Evolutionary conservation across 306 rosid genomes (phyloP), one percentile per base, ranked within the genome.

Genomic region (Vicia villosa): DNA sequence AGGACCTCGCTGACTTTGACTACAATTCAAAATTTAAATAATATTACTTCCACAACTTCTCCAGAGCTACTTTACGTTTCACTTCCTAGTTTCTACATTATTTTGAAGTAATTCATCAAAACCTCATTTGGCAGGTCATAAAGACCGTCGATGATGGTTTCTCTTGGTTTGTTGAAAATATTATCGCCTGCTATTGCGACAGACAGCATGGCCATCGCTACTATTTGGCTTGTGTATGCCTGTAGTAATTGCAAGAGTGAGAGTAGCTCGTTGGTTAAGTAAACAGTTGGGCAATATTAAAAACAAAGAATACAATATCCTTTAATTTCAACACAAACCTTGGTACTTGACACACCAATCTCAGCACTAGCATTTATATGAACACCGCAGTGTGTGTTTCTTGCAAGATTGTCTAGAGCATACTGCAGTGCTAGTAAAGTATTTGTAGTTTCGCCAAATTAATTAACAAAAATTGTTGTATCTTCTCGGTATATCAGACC

Each of bases 341-440:
- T 94, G 68, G 98, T 94, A 88, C 98, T 94, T 57, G 98, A 97
- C 73, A 94, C 98, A 28, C 98, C 98, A 68, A 94, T 94, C 87
- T 94, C 98, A 74, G 90, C 87, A 38, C 98, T 97, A 49, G 98
- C 98, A 80, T 94, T 94, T 78, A 94, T 90, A 81, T 94, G 98
- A 77, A 94, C 86, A 42, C 98, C 98, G 60, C 98, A 94, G 79
- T 94, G 96, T 49, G 98, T 94, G 58, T 73, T 83, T 85, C 98
- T 89, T 58, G 98, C 98, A 34, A 97, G 96, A 60, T 94, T 94
- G 68, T 94, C 96, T 79, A 85, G 63, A 37, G 98, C 98, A 87
- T 94, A 94, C 58, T 90, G 88, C 83, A 94, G 77, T 43, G 98
- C 98, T 16, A 72, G 88, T 74, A 94, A 76, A 51, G 96, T 94